phyloP scores from a whole-genome alignment of 371 early-diverging fungal species.

The Rozella allomycis region DNA sequence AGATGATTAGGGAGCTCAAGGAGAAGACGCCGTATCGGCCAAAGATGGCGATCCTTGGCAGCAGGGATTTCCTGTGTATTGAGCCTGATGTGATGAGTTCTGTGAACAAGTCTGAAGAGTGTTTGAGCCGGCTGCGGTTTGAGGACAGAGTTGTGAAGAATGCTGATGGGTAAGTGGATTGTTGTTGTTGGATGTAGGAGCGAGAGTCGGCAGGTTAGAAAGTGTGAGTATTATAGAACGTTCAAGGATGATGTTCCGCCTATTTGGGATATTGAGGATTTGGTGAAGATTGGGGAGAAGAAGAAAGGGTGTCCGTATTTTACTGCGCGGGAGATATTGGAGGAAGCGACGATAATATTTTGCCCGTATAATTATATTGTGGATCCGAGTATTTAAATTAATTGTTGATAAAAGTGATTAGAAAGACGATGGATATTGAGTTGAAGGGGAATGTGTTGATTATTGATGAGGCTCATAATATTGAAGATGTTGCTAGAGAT shows the following conservation, averaged over 20 bases:
- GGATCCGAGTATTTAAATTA: constrained; percentile 15
- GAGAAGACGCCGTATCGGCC: constrained; percentile 9
- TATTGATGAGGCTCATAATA: constrained; percentile 34
- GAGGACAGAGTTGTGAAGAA: no score
- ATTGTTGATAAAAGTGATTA: no score
- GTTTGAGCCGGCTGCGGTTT: constrained; percentile 6
- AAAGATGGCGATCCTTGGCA: constrained; percentile 9
- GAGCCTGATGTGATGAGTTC: constrained; percentile 4
- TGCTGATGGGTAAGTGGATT: no score
- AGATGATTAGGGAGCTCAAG: constrained; percentile 10
- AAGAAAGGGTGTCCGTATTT: constrained; percentile 25
- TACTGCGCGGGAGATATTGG: constrained; percentile 8
- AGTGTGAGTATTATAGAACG: constrained; percentile 8
- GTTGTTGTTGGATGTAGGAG: no score
- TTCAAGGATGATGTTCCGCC: neutral
- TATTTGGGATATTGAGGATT: constrained; percentile 28
- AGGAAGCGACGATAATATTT: constrained; percentile 20
- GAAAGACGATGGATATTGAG: constrained; percentile 9
- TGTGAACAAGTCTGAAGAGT: constrained; percentile 9
- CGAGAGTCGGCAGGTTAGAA: no score
- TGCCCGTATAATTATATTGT: constrained; percentile 32
- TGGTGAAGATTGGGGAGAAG: constrained; percentile 11
- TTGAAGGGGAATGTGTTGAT: constrained; percentile 14
- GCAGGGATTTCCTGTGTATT: constrained; percentile 10
- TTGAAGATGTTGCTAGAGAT: constrained; percentile 15